Evolutionary conservation across 2,329 filamentous ascomycete genomes (phyloP), one percentile per base, ranked within the genome.

Genomic region (Lasiodiplodia hormozganensis): DNA sequence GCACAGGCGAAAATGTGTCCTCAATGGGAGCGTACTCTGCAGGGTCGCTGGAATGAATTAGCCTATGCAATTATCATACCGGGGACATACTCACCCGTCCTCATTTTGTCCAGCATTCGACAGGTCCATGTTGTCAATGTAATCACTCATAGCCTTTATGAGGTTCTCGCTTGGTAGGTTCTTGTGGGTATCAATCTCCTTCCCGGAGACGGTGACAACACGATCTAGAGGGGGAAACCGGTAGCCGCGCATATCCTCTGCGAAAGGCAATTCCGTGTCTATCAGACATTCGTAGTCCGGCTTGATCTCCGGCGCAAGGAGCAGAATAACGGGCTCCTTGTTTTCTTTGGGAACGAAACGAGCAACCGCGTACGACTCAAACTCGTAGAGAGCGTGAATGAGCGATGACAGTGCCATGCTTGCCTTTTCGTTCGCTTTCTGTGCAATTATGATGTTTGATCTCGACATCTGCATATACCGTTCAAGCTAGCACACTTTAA

Each of bases 51-150:
- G 69, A 79, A 18, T 21, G 31, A 25, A 49, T 57, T 8, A 57
- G 66, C 75, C 54, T 74, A 43, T 16, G 14, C 18, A 56, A 28
- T 0, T 21, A 5, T 12, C 43, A 14, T 12, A 3, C n/a, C 3
- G 4, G 16, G 16, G 34, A 56, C 34, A 14, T 25, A 92, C 25
- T 62, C 62, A 68, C 66, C 66, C 66, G 88, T 90, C 92, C 56
- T 96, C 92, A 73, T 97, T 91, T 56, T 84, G 86, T 11, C 86
- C 90, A 74, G 90, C 89, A 0, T 79, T 85, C 1, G 90, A 91
- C 2, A 99, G 83, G 74, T 97, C 94, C 95, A 99, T 97, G 8
- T 88, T 89, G 77, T 98, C 93, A 8, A 99, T 93, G 73, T 95
- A 98, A 71, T 93, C 89, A 77, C 90, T 91, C 94, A 99, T 98